These are phyloP conservation scores for Lipomyces orientalis DNA, from an alignment of 805 yeast species.

Conservation along the genomic window DNA sequence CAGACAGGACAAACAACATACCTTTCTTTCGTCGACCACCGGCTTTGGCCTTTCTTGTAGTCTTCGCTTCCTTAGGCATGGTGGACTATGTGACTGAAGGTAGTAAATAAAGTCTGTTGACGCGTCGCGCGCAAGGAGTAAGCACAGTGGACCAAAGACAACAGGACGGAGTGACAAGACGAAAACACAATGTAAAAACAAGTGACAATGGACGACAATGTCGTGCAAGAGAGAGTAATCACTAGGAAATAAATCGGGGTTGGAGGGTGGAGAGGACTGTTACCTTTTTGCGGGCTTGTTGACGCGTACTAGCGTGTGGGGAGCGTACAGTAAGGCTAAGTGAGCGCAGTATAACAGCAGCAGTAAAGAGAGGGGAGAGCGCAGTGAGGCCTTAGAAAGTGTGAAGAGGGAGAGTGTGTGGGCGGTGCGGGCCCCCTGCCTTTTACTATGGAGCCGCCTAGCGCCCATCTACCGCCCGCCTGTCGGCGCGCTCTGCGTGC, in stretches of 20 bases:
- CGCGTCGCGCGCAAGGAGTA: slow-evolving; percentile 15
- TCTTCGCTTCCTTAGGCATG: slow-evolving; percentile 38
- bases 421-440: slow-evolving; percentile 26
- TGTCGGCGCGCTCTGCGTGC: neutral
- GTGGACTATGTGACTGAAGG: slow-evolving; percentile 1
- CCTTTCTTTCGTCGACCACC: slow-evolving; percentile 40
- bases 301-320: slow-evolving; percentile 8
- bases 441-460: slow-evolving; percentile 18
- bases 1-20: slow-evolving; percentile 14
- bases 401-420: slow-evolving; percentile 19
- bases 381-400: slow-evolving; percentile 11
- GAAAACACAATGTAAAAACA: slow-evolving; percentile 4
- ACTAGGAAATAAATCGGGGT: slow-evolving; percentile 6
- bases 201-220: neutral
- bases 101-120: slow-evolving; percentile 8
- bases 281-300: slow-evolving; percentile 5
- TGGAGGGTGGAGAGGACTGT: slow-evolving; percentile 10
- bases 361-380: slow-evolving; percentile 2
- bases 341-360: neutral
- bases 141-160: slow-evolving; percentile 8
- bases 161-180: slow-evolving; percentile 2
- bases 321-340: slow-evolving; percentile 5
- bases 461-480: slow-evolving; percentile 1
- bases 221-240: neutral
- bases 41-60: slow-evolving; percentile 35